Evolutionary conservation across 2,329 filamentous ascomycete genomes (phyloP).

Genomic region (Fusarium haematococcum): DNA sequence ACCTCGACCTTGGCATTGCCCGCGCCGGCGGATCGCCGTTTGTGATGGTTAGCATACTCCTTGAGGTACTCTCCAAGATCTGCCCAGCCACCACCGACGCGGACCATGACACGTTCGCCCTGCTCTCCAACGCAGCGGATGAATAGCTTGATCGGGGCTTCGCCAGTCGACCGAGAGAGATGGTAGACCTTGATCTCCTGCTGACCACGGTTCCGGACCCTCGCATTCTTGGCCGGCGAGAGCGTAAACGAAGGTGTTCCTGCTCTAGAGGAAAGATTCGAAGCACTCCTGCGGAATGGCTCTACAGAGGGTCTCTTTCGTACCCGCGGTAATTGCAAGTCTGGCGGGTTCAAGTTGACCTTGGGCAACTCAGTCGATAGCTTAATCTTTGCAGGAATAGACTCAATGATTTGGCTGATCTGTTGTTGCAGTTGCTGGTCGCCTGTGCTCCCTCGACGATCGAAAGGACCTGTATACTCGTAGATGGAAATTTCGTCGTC

Average conservation of each 20-base stretch:
- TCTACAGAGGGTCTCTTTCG: conserved; percentile 59
- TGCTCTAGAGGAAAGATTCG: conserved; percentile 66
- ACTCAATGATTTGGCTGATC: conserved; percentile 81
- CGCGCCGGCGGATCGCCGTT: conserved; percentile 69
- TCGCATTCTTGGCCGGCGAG: conserved; percentile 69
- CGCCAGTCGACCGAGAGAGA: conserved; percentile 83
- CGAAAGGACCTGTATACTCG: conserved; percentile 42
- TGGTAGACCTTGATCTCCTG: conserved; percentile 93
- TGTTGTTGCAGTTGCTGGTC: conserved; percentile 82
- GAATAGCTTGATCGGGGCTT: conserved; percentile 93
- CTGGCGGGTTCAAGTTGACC: conserved; percentile 69
- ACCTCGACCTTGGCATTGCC: conserved; percentile 69
- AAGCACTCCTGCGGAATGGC: conserved; percentile 59
- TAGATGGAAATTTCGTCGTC: conserved; percentile 55
- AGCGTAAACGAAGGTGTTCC: conserved; percentile 77
- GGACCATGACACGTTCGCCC: conserved; percentile 95
- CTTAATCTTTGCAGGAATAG: conserved; percentile 83
- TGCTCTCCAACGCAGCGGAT: conserved; percentile 91
- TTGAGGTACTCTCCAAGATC: conserved; percentile 95
- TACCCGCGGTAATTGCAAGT: conserved; percentile 63
- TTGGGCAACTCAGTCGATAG: conserved; percentile 68
- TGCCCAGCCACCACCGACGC: conserved; percentile 97
- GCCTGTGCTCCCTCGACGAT: conserved; percentile 53
- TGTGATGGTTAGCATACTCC: conserved; percentile 93
- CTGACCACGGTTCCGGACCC: conserved; percentile 64